Conservation (phyloP, 2,329 filamentous ascomycete species). For the Berkeleyomyces basicola region DNA sequence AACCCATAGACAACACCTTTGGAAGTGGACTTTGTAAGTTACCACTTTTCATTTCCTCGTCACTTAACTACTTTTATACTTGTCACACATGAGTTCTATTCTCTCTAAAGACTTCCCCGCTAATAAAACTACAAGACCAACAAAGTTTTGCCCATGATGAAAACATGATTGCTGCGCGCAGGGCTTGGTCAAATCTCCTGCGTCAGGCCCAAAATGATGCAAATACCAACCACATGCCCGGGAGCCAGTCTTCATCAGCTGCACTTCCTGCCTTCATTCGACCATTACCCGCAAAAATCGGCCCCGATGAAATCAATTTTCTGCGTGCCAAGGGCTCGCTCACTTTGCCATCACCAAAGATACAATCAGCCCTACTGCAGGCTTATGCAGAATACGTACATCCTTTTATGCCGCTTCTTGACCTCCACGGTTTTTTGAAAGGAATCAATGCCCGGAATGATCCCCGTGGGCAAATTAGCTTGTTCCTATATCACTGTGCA, state of each 20-base stretch:
- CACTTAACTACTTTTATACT: neutral
- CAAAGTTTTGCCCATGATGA: conserved; percentile 6
- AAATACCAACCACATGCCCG: conserved; percentile 11
- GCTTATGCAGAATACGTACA: conserved; percentile 82
- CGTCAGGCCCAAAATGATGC: conserved; percentile 18
- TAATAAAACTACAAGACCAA: conserved; percentile 20
- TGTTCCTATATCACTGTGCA: conserved; percentile 81
- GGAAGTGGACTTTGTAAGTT: conserved; percentile 1
- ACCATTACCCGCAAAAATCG: conserved; percentile 59
- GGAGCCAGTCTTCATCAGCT: neutral
- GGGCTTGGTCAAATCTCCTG: conserved; percentile 8
- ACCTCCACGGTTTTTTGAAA: conserved; percentile 42
- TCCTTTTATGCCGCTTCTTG: conserved; percentile 82
- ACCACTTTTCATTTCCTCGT: neutral
- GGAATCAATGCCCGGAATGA: conserved; percentile 52
- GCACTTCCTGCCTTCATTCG: conserved; percentile 56
- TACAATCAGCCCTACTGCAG: conserved; percentile 68
- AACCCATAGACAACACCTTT: neutral
- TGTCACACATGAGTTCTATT: neutral
- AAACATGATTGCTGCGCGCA: conserved; percentile 10
- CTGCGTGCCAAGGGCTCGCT: conserved; percentile 72
- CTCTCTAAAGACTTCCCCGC: conserved; percentile 21
- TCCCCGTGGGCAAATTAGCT: conserved; percentile 53
- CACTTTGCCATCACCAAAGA: conserved; percentile 48
- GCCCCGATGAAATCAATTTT: conserved; percentile 68